Conservation (phyloP, 2,329 filamentous ascomycete species). For the Penicillium sp. region DNA sequence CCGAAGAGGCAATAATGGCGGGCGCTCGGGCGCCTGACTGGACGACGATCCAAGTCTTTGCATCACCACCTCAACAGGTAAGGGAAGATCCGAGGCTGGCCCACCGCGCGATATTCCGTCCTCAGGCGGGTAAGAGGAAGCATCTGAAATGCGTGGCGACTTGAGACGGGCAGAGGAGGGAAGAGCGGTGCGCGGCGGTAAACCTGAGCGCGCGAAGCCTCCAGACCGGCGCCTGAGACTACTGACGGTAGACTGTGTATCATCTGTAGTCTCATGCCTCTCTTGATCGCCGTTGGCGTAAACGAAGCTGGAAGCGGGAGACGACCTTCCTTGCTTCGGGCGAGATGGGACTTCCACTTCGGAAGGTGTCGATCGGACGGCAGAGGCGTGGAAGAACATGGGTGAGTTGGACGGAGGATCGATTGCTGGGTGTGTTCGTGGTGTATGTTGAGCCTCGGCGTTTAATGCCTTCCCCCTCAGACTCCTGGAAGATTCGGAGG, state of each 20-base stretch:
- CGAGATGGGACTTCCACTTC: conserved; percentile 24
- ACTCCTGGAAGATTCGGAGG: conserved; percentile 24
- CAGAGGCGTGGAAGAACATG: conserved; percentile 91
- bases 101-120: conserved; percentile 14
- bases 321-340: conserved; percentile 21
- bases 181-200: conserved; percentile 16
- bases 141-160: conserved; percentile 25
- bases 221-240: conserved; percentile 25
- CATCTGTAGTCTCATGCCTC: conserved; percentile 18
- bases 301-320: conserved; percentile 29
- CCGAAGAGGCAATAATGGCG: conserved; percentile 12
- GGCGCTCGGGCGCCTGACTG: conserved; percentile 14
- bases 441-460: conserved; percentile 29
- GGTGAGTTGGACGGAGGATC: conserved; percentile 37
- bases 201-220: conserved; percentile 24
- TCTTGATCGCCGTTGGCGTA: conserved; percentile 36
- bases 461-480: conserved; percentile 35
- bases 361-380: conserved; percentile 53
- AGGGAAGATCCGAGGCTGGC: conserved; percentile 19
- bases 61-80: conserved; percentile 12
- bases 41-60: conserved; percentile 19
- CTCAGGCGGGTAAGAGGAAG: conserved; percentile 21
- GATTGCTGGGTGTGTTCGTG: conserved; percentile 31
- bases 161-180: conserved; percentile 28
- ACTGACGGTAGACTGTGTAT: conserved; percentile 12